A percentile compares a stretch with the other conserved stretches of the same genome.
These are phyloP conservation scores for Gentiana straminea DNA, from an alignment of 257 asterid species.

Conservation along the genomic window DNA sequence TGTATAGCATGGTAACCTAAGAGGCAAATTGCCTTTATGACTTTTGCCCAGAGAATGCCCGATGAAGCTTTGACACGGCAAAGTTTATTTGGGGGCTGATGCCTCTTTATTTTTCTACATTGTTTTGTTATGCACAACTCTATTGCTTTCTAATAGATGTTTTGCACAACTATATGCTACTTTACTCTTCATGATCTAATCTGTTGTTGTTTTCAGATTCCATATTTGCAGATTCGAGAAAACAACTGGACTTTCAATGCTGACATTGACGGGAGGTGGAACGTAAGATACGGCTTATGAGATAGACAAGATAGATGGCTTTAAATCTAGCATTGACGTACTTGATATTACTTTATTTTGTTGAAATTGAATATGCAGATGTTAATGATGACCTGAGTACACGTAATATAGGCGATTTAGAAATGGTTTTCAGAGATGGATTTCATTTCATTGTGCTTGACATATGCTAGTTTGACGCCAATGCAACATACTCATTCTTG, in stretches of 20 bases:
- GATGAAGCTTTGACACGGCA: no score
- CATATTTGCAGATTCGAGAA: constrained; percentile 71
- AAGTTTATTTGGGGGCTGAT: no score
- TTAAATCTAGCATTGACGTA: neutral
- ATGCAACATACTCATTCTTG: no score
- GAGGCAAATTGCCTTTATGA: no score
- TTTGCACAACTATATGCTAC: neutral
- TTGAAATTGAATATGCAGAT: constrained; percentile 1
- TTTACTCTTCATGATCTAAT: constrained; percentile 4
- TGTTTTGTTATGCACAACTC: no score
- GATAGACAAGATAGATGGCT: neutral
- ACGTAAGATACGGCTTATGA: constrained; percentile 56
- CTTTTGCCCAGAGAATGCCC: no score
- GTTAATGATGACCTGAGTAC: neutral
- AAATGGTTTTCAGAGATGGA: neutral
- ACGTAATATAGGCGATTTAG: constrained; percentile 2
- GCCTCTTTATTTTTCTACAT: no score
- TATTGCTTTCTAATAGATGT: no score
- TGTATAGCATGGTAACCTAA: no score
- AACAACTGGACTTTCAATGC: constrained; percentile 73
- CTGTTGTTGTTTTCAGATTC: constrained; percentile 25
- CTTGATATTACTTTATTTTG: neutral
- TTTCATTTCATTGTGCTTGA: no score
- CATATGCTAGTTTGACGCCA: no score
- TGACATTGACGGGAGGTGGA: constrained; percentile 56